Evolutionary conservation across 495 filamentous ascomycete genomes (phyloP).

Genomic region (Achaetomiella virescens): DNA sequence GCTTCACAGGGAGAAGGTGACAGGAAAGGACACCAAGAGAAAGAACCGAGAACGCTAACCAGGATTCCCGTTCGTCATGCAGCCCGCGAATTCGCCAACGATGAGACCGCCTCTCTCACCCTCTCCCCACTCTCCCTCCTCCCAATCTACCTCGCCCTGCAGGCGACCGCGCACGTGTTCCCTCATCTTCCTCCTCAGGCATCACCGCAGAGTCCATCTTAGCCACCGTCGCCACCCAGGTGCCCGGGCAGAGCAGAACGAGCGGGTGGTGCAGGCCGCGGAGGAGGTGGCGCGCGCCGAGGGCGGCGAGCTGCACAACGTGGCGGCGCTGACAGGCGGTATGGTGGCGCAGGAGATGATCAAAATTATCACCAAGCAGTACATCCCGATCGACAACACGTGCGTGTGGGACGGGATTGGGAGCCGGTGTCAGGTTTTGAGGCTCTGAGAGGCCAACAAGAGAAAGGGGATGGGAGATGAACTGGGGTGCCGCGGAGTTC

Average conservation of each 20-base stretch:
- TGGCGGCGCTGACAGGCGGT: conserved; percentile 82
- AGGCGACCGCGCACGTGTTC: conserved; percentile 42
- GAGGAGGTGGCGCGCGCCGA: conserved; percentile 68
- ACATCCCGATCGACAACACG: conserved; percentile 89
- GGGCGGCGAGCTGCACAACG: conserved; percentile 89
- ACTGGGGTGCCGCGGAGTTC: conserved; percentile 12
- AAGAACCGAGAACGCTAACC: not conserved
- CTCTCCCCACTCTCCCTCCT: conserved; percentile 57
- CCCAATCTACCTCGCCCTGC: conserved; percentile 70
- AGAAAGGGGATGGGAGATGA: conserved; percentile 5
- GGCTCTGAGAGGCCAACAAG: conserved; percentile 35
- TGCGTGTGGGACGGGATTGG: conserved; percentile 86
- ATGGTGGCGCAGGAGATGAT: conserved; percentile 93
- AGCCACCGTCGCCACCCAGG: conserved; percentile 30
- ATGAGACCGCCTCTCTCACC: conserved; percentile 37
- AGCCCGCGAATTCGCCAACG: conserved; percentile 35
- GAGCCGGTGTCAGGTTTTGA: conserved; percentile 70
- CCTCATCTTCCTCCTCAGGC: not conserved
- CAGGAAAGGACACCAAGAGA: conserved; percentile 1
- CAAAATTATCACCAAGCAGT: conserved; percentile 94
- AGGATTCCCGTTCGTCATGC: conserved; percentile 8
- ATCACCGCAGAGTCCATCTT: conserved; percentile 32
- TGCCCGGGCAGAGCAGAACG: conserved; percentile 42
- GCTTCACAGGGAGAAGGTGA: conserved; percentile 1
- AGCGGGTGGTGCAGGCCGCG: conserved; percentile 48